Percentiles rank a stretch among this genome's conserved stretches.
phyloP scores from a whole-genome alignment of 495 filamentous ascomycete species.

The Penicillium waksmanii region DNA sequence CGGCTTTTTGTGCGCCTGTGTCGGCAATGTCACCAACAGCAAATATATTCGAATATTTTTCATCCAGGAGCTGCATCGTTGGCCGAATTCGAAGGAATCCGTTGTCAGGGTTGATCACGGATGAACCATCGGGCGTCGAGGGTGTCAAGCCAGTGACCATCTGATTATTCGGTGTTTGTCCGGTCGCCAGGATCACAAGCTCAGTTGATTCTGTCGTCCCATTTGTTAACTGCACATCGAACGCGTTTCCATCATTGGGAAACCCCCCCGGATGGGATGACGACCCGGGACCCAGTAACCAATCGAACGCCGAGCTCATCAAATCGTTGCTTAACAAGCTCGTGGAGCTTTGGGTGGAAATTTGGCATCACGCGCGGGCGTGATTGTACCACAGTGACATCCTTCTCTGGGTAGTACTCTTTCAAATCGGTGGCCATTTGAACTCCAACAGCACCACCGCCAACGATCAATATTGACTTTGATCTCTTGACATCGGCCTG shows the following conservation, averaged over 20 bases:
- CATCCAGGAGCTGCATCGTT: slow-evolving; percentile 59
- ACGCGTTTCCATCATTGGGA: slow-evolving; percentile 30
- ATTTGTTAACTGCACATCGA: slow-evolving; percentile 39
- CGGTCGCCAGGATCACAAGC: slow-evolving; percentile 57
- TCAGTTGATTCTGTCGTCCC: slow-evolving; percentile 37
- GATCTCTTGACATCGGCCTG: slow-evolving; percentile 39
- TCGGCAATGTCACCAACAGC: slow-evolving; percentile 66
- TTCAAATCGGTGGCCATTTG: slow-evolving; percentile 65
- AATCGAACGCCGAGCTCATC: slow-evolving; percentile 43
- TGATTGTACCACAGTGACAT: slow-evolving; percentile 61
- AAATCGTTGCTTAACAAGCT: slow-evolving; percentile 46
- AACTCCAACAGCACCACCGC: slow-evolving; percentile 64
- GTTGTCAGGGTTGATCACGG: slow-evolving; percentile 52
- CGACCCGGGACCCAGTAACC: slow-evolving; percentile 41
- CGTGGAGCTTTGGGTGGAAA: slow-evolving; percentile 55
- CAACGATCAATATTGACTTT: slow-evolving; percentile 57
- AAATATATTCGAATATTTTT: slow-evolving; percentile 54
- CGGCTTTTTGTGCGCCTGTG: slow-evolving; percentile 59
- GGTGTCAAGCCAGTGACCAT: slow-evolving; percentile 48
- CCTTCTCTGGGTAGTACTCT: slow-evolving; percentile 59
- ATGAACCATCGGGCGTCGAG: slow-evolving; percentile 19
- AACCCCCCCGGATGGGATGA: slow-evolving; percentile 36
- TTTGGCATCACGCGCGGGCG: slow-evolving; percentile 53
- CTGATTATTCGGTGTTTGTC: slow-evolving; percentile 60
- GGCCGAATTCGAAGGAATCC: slow-evolving; percentile 55